phyloP scores from a whole-genome alignment of 2,329 filamentous ascomycete species.

The Xylariales sp. region DNA sequence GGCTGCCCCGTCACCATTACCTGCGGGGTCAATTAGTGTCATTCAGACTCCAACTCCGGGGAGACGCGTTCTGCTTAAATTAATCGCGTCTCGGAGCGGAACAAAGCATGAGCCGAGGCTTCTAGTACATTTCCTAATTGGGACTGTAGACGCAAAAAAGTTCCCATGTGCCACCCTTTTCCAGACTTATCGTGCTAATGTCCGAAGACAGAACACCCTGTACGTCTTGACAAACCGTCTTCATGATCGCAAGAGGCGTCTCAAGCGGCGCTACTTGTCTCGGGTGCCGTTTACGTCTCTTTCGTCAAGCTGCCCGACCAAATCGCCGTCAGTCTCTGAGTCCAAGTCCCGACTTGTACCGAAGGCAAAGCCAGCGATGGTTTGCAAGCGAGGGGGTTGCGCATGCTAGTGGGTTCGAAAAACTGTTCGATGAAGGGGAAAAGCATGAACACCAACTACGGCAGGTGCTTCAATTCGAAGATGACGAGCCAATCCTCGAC shows the following conservation, averaged over 20 bases:
- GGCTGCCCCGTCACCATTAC: too few species aligned
- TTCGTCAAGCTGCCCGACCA: slow-evolving; percentile 17
- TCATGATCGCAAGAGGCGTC: slow-evolving; percentile 31
- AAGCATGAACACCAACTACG: neutral
- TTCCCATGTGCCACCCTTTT: neutral
- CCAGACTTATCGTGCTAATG: neutral
- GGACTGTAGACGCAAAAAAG: slow-evolving; percentile 7
- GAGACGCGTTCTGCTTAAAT: slow-evolving; percentile 6
- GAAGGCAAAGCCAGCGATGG: slow-evolving; percentile 6
- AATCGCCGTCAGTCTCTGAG: slow-evolving; percentile 8
- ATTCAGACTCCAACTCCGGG: too few species aligned
- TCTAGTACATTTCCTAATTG: slow-evolving; percentile 7
- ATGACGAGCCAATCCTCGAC: neutral
- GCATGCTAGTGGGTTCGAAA: neutral
- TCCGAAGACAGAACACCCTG: neutral
- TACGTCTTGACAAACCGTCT: slow-evolving; percentile 5
- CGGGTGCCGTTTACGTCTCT: slow-evolving; percentile 32
- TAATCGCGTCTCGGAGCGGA: slow-evolving; percentile 6
- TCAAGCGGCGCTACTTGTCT: slow-evolving; percentile 32
- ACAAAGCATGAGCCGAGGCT: neutral
- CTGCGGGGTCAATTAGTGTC: too few species aligned
- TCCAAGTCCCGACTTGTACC: slow-evolving; percentile 2
- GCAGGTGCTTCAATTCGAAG: neutral
- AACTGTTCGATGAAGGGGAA: neutral
- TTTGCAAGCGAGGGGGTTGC: slow-evolving; percentile 6